phyloP scores from a whole-genome alignment of 2,329 filamentous ascomycete genomes.

The Daldinia eschscholtzii region DNA sequence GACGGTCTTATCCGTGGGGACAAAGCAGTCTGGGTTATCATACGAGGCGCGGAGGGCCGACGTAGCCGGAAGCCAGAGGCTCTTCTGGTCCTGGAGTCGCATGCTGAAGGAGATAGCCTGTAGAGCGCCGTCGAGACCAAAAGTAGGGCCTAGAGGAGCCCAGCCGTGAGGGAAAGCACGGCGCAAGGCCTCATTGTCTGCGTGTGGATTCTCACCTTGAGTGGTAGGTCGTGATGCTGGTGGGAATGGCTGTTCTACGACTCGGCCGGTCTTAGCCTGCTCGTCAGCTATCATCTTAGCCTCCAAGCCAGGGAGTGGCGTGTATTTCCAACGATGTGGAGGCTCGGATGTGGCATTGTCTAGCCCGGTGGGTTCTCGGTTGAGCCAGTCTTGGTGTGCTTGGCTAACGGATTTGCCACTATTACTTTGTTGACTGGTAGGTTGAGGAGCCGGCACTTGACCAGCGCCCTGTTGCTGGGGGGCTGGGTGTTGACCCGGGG shows the following conservation, averaged over 20 bases:
- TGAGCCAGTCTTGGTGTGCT: background rate
- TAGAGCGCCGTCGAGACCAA: conserved; percentile 13
- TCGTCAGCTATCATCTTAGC: background rate
- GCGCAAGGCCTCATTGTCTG: background rate
- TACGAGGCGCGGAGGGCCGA: conserved; percentile 7
- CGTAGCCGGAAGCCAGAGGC: background rate
- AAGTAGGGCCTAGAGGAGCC: background rate
- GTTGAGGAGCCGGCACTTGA: background rate
- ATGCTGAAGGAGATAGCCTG: conserved; percentile 8
- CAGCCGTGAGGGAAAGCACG: conserved; percentile 1
- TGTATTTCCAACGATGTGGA: background rate
- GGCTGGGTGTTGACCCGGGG: background rate
- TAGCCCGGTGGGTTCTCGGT: background rate
- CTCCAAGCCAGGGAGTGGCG: background rate
- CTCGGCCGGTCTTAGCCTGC: background rate
- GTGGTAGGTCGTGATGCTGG: background rate
- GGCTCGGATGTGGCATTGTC: background rate
- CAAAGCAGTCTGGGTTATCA: background rate
- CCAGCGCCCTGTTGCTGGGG: background rate
- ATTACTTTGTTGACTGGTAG: background rate
- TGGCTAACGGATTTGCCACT: background rate
- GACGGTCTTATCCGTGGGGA: background rate
- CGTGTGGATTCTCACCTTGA: background rate
- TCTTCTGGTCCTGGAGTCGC: background rate
- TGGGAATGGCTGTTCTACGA: background rate